These are phyloP conservation scores for Aspergillus glaucus DNA, from an alignment of 2,329 filamentous ascomycete genomes.

Conservation along the genomic window DNA sequence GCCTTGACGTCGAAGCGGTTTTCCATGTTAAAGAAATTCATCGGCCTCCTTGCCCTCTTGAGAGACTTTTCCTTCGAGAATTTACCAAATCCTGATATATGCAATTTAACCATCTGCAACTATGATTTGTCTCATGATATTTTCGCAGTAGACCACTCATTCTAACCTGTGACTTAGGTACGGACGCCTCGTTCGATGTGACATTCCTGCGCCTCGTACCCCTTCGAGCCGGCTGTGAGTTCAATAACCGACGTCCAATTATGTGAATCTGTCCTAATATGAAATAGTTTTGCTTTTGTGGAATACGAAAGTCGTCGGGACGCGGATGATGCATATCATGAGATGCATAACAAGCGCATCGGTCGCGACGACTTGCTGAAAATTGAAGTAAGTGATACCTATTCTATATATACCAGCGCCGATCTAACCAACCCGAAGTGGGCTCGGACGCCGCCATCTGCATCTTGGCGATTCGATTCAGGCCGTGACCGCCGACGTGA, in stretches of 20 bases:
- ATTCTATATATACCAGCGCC: neutral
- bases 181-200: constrained; percentile 93
- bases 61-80: neutral
- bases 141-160: neutral
- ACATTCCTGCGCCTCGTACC: constrained; percentile 92
- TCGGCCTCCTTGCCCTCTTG: neutral
- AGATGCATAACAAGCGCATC: constrained; percentile 99
- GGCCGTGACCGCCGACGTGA: constrained; percentile 64
- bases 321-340: constrained; percentile 97
- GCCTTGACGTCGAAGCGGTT: constrained; percentile 14
- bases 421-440: constrained; percentile 55
- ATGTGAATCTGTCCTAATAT: constrained; percentile 36
- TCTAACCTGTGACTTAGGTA: constrained; percentile 60
- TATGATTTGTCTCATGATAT: neutral
- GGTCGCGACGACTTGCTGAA: constrained; percentile 92
- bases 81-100: neutral
- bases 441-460: constrained; percentile 95
- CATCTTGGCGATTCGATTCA: constrained; percentile 96
- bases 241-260: constrained; percentile 10
- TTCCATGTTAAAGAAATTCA: constrained; percentile 7
- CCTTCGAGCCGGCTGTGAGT: constrained; percentile 93
- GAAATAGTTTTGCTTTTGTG: constrained; percentile 81
- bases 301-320: constrained; percentile 98
- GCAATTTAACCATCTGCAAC: neutral
- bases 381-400: constrained; percentile 72